These are phyloP conservation scores for Exutisphaerella laricina DNA, from an alignment of 2,329 filamentous ascomycete genomes.

Conservation along the genomic window DNA sequence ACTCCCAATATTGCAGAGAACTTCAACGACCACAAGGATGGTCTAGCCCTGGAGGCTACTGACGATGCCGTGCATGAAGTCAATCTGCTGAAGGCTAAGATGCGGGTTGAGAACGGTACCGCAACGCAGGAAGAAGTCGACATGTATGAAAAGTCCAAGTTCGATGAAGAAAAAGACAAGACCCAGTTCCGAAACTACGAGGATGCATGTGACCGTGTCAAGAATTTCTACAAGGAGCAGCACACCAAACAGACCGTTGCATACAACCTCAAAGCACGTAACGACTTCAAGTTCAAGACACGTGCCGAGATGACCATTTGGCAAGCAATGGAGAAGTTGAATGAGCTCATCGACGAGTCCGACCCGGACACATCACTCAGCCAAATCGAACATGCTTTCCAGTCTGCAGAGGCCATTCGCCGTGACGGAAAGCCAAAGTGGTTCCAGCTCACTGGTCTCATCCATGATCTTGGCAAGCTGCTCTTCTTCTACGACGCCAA, in stretches of 20 bases:
- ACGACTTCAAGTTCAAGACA: constrained; percentile 60
- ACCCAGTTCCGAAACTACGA: constrained; percentile 76
- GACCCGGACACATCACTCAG: constrained; percentile 83
- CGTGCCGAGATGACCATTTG: constrained; percentile 77
- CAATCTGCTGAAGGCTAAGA: constrained; percentile 53
- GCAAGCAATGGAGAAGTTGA: constrained; percentile 89
- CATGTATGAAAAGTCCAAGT: constrained; percentile 56
- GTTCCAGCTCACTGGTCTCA: constrained; percentile 73
- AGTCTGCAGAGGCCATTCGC: constrained; percentile 83
- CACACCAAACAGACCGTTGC: constrained; percentile 69
- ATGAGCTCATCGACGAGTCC: constrained; percentile 83
- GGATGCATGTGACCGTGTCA: constrained; percentile 75
- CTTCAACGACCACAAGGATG: constrained; percentile 49
- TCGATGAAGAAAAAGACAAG: constrained; percentile 73
- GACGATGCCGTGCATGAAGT: constrained; percentile 57
- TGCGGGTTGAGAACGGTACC: constrained; percentile 46
- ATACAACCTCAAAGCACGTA: constrained; percentile 77
- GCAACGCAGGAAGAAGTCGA: constrained; percentile 42
- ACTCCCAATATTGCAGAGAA: constrained; percentile 38
- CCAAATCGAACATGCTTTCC: constrained; percentile 85
- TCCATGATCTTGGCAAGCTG: constrained; percentile 76
- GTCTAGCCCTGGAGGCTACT: constrained; percentile 52
- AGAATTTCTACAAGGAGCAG: constrained; percentile 74
- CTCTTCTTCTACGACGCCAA: constrained; percentile 75
- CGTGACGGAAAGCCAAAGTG: constrained; percentile 75